Base-by-base conservation (phyloP, 2,329 filamentous ascomycete genomes). In the Pyrenophora graminea region DNA sequence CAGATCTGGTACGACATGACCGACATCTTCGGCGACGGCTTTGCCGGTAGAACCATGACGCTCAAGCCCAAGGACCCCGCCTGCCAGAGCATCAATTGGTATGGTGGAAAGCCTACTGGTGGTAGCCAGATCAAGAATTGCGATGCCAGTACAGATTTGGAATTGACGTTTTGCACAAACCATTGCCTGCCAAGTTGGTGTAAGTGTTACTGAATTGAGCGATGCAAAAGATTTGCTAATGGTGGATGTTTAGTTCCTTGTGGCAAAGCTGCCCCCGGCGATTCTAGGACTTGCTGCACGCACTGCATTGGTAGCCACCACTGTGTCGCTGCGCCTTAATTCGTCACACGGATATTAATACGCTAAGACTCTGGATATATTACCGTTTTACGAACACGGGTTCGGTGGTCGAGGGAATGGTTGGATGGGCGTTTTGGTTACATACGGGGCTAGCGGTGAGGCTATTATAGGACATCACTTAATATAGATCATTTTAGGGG, bases 121-220 rank as follows among this genome's bases (percentile, higher is more conserved):
- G 63, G 61, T 12, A 68, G 64, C 18, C 55, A 66, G 39, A 55
- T 62, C 2, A 62, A 56, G 53, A 56, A 33, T 34, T 69, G 67
- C 39, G 47, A 54, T 31, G 58, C 55, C 19, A 54, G 54, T 4
- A 58, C 58, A 5, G 56, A 69, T 48, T 33, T 70, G 36, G 61
- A 64, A 41, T 38, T 70, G 45, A 63, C 61, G 3, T 63, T 71
- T 21, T 69, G 67, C 43, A 67, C 60, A 2, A 55, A 53, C 1
- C 50, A 63, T 50, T 70, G 68, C 42, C 58, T 71, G 59, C 68
- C 67, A 10, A 62, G 59, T 40, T 71, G 68, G 67, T 66, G 64
- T 66, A 57, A 56, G 63, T 62, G 4, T 5, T 6, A 23, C 9
- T 12, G 19, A 4, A 4, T 23, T 23, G 15, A n/a, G 21, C 5